Conservation (phyloP, 1,284 basidiomycete species). For the Cystobasidiaceae sp. region DNA sequence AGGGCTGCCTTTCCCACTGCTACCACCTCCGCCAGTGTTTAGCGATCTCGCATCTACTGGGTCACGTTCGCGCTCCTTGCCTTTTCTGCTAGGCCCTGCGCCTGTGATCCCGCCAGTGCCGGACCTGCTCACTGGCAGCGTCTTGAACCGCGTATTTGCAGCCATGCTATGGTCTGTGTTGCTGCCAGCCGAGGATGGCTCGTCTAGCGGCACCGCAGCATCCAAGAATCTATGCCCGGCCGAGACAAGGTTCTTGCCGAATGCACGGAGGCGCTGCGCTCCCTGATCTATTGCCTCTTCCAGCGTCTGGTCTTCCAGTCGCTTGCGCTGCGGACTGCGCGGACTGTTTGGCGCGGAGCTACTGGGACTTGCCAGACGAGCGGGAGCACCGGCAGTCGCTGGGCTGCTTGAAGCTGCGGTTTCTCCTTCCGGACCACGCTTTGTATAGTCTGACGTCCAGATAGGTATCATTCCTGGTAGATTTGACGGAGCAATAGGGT, state of each 20-base stretch:
- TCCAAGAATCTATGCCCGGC: constrained; percentile 13
- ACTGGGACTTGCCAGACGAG: not conserved
- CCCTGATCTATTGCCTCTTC: constrained; percentile 26
- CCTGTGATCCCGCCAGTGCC: constrained; percentile 2
- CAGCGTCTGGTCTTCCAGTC: constrained; percentile 17
- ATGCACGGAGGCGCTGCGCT: constrained; percentile 2
- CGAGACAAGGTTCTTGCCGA: constrained; percentile 10
- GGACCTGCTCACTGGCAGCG: not conserved
- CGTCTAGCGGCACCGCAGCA: constrained; percentile 20
- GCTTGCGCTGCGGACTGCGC: not conserved
- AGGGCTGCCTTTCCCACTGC: not conserved
- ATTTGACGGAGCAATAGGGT: not conserved
- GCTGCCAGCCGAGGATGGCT: not conserved
- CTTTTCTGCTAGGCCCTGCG: constrained; percentile 18
- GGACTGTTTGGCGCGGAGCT: constrained; percentile 16
- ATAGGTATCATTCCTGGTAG: not conserved
- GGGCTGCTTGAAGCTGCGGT: too few relatives aligned
- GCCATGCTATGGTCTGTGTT: too few relatives aligned
- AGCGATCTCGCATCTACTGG: constrained; percentile 1
- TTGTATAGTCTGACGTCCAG: not conserved
- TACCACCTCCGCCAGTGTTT: not conserved
- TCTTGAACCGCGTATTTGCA: not conserved
- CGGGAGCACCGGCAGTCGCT: too few relatives aligned
- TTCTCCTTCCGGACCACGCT: too few relatives aligned
- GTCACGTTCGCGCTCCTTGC: constrained; percentile 25